phyloP scores from a whole-genome alignment of 768 basidiomycete species.

The Daedaleopsis sinensis region DNA sequence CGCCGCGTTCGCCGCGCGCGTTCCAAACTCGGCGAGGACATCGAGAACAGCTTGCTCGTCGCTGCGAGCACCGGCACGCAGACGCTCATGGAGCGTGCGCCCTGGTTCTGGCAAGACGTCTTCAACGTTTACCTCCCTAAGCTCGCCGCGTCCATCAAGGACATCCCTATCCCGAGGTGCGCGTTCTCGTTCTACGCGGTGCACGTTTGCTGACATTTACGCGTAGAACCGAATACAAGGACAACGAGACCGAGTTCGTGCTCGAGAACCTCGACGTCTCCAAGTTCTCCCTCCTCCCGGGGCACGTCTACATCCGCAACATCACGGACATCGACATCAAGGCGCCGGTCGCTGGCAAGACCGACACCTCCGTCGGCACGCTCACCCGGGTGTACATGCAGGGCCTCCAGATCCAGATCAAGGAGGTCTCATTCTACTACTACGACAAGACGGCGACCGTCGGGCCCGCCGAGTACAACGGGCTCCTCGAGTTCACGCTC shows the following conservation, averaged over 20 bases:
- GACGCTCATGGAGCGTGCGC: slow-evolving; percentile 58
- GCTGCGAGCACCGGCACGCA: slow-evolving; percentile 48
- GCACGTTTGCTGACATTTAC: not conserved
- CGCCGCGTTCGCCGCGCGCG: slow-evolving; percentile 50
- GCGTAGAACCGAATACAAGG: slow-evolving; percentile 71
- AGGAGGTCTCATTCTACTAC: slow-evolving; percentile 76
- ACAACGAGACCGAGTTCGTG: slow-evolving; percentile 69
- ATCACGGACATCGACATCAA: slow-evolving; percentile 65
- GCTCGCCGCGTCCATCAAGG: slow-evolving; percentile 51
- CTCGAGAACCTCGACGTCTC: slow-evolving; percentile 77
- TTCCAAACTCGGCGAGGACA: slow-evolving; percentile 46
- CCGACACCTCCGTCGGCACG: slow-evolving; percentile 57
- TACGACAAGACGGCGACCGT: slow-evolving; percentile 58
- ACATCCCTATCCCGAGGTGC: slow-evolving; percentile 72
- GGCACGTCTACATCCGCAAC: slow-evolving; percentile 72
- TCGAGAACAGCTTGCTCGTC: slow-evolving; percentile 48
- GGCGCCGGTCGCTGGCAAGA: slow-evolving; percentile 38
- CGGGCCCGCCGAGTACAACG: slow-evolving; percentile 60
- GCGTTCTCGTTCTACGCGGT: slow-evolving; percentile 11
- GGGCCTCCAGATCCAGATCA: slow-evolving; percentile 63
- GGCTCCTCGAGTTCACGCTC: slow-evolving; percentile 61
- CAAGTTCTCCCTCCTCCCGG: slow-evolving; percentile 65
- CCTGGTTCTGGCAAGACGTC: slow-evolving; percentile 82
- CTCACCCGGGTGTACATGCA: slow-evolving; percentile 68
- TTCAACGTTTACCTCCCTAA: slow-evolving; percentile 80